Conservation (phyloP, 2,329 filamentous ascomycete species). For the Botrytis cinerea region DNA sequence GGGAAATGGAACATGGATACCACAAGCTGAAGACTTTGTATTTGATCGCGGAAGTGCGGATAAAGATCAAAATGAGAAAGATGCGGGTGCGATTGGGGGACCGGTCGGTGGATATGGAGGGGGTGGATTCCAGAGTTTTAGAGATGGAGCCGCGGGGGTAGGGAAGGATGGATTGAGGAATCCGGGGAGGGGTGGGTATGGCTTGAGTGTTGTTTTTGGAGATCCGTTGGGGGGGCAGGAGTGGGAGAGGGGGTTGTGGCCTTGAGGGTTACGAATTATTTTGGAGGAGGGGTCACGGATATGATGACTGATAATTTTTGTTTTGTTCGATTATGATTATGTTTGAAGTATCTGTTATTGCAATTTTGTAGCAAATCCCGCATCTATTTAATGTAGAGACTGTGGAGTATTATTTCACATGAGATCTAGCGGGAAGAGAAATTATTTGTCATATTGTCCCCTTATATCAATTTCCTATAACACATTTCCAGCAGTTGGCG, state of each 20-base stretch:
- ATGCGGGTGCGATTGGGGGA: background rate
- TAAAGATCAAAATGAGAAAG: background rate
- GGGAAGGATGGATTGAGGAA: background rate
- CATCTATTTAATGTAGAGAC: too few species aligned
- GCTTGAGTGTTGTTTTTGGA: constrained; percentile 23
- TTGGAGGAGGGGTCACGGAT: too few species aligned
- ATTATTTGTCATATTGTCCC: too few species aligned
- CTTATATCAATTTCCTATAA: too few species aligned
- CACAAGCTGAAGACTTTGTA: background rate
- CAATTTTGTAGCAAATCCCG: too few species aligned
- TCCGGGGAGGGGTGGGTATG: background rate
- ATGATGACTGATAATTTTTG: too few species aligned
- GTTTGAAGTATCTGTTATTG: too few species aligned
- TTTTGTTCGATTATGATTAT: too few species aligned
- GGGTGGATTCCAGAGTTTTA: constrained; percentile 24
- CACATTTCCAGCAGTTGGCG: too few species aligned
- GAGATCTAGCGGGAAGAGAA: too few species aligned
- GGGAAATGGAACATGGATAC: constrained; percentile 23
- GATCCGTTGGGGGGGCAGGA: background rate
- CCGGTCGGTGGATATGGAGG: constrained; percentile 20
- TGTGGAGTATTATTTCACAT: too few species aligned
- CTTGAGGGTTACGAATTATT: background rate
- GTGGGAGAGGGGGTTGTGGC: constrained; percentile 24
- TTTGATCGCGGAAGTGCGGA: background rate
- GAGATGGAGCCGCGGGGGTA: constrained; percentile 10